Evolutionary conservation across 2,329 filamentous ascomycete species (phyloP), one percentile per base, ranked within the genome.

Genomic region (Neocatenulostroma microsporum): DNA sequence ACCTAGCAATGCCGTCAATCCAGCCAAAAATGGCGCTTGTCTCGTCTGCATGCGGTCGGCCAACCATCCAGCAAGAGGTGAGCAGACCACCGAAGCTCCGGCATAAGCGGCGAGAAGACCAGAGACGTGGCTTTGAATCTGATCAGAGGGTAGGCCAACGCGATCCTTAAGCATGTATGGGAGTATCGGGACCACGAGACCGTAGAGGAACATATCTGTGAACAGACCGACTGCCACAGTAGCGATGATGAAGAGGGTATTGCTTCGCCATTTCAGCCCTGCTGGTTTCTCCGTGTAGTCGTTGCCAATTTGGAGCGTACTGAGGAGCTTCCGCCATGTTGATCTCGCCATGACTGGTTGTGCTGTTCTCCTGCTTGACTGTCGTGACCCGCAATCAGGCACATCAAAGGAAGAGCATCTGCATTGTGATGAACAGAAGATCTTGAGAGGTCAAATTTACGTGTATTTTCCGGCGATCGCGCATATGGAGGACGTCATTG

Each of bases 111-210:
- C 70, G 1, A 78, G 61, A 1, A 79, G 60, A 15, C 60, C 62
- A 1, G 73, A 76, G 1, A 72, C 69, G 35, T 69, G 62, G 13
- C 60, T 62, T 49, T 78, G 74, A 13, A 76, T 58, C 32, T 72
- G 55, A 5, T 63, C 48, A 5, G 67, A 51, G 0, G 71, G 69
- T 6, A 75, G 43, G 2, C 62, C 48, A 14, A 78, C 56, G 4
- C 73, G 64, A 36, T 72, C 65, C 30, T 64, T 52, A 2, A 78
- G 66, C 58, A 78, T 66, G 44, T 72, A 78, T 0, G 74, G 74
- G 1, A 78, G 56, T 7, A 77, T 67, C 0, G 75, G 74, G 0
- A 78, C 73, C 12, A 78, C 62, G 2, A 78, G 60, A 1, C 70
- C 72, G 49, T 78, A 78, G 2, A 78, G 63, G 51, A 78, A 78